These are phyloP conservation scores for Millerago galiae DNA, from an alignment of 805 yeast genomes.

Conservation along the genomic window DNA sequence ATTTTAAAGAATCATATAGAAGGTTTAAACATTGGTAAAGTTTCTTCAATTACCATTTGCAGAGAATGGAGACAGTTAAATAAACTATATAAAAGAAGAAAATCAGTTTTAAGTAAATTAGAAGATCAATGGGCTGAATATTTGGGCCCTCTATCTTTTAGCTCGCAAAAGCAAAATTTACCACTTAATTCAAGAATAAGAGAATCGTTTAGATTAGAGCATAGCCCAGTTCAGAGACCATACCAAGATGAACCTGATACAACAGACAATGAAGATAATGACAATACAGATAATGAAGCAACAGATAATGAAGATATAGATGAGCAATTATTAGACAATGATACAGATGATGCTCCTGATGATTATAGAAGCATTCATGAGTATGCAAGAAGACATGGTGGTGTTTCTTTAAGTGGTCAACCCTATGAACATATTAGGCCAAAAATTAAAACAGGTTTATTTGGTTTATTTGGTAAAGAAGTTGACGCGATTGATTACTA, in stretches of 20 bases:
- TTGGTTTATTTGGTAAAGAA: slow-evolving; percentile 57
- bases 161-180: slow-evolving; percentile 12
- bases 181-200: slow-evolving; percentile 20
- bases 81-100: slow-evolving; percentile 53
- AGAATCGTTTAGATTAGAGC: slow-evolving; percentile 19
- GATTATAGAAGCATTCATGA: slow-evolving; percentile 20
- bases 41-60: slow-evolving; percentile 71
- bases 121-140: slow-evolving; percentile 73
- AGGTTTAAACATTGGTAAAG: slow-evolving; percentile 71
- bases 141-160: slow-evolving; percentile 35
- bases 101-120: slow-evolving; percentile 43
- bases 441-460: slow-evolving; percentile 46
- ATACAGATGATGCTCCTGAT: slow-evolving; percentile 8
- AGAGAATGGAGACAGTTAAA: slow-evolving; percentile 82
- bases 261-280: slow-evolving; percentile 5
- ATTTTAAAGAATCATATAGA: slow-evolving; percentile 71
- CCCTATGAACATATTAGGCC: slow-evolving; percentile 47
- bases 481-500: slow-evolving; percentile 81
- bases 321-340: slow-evolving; percentile 9
- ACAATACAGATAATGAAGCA: background rate
- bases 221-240: slow-evolving; percentile 11
- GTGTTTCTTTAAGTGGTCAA: slow-evolving; percentile 12
- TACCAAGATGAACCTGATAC: slow-evolving; percentile 9
- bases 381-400: slow-evolving; percentile 15
- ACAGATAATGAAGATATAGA: slow-evolving; percentile 4